phyloP scores from a whole-genome alignment of 176 grass and related monocot genomes.

The Oryza punctata region DNA sequence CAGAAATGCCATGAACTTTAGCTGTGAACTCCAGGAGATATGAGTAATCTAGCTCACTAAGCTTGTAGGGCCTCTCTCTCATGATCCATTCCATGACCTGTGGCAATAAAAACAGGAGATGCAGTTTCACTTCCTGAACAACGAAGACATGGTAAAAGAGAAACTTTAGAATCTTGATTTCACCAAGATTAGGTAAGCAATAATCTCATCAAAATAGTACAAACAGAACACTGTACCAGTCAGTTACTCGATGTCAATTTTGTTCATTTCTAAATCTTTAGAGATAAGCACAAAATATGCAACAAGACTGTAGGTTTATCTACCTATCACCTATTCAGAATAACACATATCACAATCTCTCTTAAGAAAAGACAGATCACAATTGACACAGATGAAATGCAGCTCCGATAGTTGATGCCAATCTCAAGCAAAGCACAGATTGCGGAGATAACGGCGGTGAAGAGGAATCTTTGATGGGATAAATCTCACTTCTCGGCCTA shows the following conservation, averaged over 20 bases:
- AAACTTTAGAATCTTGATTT: background rate
- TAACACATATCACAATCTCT: background rate
- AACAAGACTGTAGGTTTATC: background rate
- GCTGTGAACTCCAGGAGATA: constrained; percentile 89
- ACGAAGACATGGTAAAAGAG: background rate
- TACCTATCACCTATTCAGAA: background rate
- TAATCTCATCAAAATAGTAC: background rate
- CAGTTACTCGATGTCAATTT: background rate
- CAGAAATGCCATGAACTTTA: constrained; percentile 79
- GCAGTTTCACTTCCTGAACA: constrained; percentile 3
- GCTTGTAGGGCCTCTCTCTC: constrained; percentile 91
- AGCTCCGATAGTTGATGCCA: background rate
- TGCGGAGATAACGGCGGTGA: background rate
- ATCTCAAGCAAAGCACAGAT: background rate
- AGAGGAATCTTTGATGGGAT: background rate
- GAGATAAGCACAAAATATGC: background rate
- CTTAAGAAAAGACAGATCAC: background rate
- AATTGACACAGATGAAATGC: background rate
- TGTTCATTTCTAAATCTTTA: background rate
- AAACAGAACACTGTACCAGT: background rate
- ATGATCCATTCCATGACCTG: constrained; percentile 99
- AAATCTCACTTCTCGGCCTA: background rate
- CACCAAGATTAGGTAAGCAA: background rate
- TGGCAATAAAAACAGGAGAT: constrained; percentile 2
- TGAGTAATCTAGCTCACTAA: constrained; percentile 88